phyloP scores from a whole-genome alignment of 2,329 filamentous ascomycete genomes.

The Pyricularia pennisetigena region DNA sequence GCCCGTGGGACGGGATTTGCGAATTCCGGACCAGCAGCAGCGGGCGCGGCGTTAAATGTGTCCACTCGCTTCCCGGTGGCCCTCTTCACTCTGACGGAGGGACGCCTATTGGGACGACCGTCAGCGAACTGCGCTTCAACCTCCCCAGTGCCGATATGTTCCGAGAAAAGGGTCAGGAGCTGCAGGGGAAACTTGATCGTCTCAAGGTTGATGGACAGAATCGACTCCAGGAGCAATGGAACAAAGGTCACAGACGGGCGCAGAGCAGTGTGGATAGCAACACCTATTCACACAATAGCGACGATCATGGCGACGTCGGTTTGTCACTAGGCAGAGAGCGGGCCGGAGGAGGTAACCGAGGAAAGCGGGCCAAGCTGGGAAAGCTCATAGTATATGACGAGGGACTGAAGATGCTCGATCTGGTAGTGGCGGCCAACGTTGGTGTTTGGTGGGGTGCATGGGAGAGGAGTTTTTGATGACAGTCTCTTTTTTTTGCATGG shows the following conservation, averaged over 20 bases:
- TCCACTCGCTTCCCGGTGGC: conserved; percentile 47
- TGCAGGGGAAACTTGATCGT: conserved; percentile 27
- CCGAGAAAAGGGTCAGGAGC: conserved; percentile 12
- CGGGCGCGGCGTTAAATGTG: conserved; percentile 66
- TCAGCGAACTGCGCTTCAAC: conserved; percentile 88
- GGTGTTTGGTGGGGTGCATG: conserved; percentile 90
- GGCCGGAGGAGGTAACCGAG: conserved; percentile 77
- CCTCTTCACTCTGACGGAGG: conserved; percentile 14
- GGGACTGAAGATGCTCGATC: conserved; percentile 89
- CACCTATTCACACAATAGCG: neutral
- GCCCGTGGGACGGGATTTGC: conserved; percentile 81
- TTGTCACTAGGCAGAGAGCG: conserved; percentile 60
- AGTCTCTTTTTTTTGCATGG: neutral
- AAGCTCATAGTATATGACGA: conserved; percentile 87
- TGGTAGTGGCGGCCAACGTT: conserved; percentile 84
- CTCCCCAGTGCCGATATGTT: conserved; percentile 53
- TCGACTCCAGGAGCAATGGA: neutral
- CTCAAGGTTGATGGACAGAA: conserved; percentile 17
- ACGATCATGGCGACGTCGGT: conserved; percentile 32
- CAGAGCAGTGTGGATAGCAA: neutral
- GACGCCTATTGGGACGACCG: conserved; percentile 26
- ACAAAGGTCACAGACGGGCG: neutral
- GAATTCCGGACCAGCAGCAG: conserved; percentile 72
- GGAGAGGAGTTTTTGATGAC: conserved; percentile 39
- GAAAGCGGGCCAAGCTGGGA: conserved; percentile 82